A percentile compares a stretch with the other conserved stretches of the same genome.
phyloP scores from a whole-genome alignment of 805 yeast species.

The Ogataea degrootiae region DNA sequence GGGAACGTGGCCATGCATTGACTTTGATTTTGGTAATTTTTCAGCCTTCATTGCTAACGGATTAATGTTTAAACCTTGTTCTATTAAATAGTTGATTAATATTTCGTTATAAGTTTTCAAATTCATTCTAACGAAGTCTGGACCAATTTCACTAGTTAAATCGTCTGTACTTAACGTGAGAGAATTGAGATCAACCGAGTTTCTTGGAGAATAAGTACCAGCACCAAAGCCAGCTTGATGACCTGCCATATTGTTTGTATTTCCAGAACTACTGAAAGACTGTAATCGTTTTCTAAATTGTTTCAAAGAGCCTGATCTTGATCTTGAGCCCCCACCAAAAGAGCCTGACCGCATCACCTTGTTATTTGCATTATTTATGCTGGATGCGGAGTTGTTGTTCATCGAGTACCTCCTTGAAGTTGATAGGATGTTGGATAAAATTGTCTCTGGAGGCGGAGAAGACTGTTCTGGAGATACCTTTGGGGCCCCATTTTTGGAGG shows the following conservation, averaged over 20 bases:
- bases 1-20: constrained; percentile 2
- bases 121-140: constrained; percentile 16
- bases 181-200: constrained; percentile 16
- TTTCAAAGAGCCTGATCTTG: constrained; percentile 21
- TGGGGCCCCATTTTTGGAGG: constrained; percentile 10
- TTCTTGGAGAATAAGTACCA: constrained; percentile 15
- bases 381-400: not conserved
- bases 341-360: not conserved
- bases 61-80: constrained; percentile 27
- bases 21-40: constrained; percentile 7
- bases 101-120: constrained; percentile 25
- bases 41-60: constrained; percentile 20
- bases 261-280: constrained; percentile 6
- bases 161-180: constrained; percentile 22
- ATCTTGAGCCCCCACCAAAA: constrained; percentile 1
- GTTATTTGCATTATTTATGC: not conserved
- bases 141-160: constrained; percentile 18
- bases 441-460: constrained; percentile 10
- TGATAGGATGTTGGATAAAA: constrained; percentile 5
- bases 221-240: constrained; percentile 2
- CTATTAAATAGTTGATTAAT: constrained; percentile 18
- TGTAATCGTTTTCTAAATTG: constrained; percentile 15
- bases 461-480: constrained; percentile 2
- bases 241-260: not conserved
- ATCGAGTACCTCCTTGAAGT: constrained; percentile 1